Conservation (phyloP, 2,329 filamentous ascomycete genomes). For the Plenodomus tracheiphilus region DNA sequence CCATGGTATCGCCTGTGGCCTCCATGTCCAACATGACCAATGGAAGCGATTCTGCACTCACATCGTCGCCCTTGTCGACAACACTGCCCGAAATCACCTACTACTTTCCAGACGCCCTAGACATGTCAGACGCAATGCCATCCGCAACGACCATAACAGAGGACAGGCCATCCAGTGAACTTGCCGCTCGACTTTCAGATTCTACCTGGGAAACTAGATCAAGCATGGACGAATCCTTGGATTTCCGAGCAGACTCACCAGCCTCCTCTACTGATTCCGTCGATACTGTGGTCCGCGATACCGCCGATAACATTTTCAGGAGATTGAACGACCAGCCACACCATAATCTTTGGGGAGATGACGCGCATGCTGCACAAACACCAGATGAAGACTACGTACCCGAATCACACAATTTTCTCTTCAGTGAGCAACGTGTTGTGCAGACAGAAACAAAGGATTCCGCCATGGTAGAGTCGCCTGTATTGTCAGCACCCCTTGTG, state of each 20-base stretch:
- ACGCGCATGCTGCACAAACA: constrained; percentile 13
- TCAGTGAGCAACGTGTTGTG: constrained; percentile 13
- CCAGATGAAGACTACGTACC: constrained; percentile 20
- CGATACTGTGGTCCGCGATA: constrained; percentile 27
- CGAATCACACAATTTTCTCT: constrained; percentile 35
- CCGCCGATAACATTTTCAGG: constrained; percentile 32
- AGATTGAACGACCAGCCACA: constrained; percentile 28
- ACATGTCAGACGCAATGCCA: constrained; percentile 18
- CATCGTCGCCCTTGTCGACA: constrained; percentile 23
- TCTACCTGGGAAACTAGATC: constrained; percentile 9
- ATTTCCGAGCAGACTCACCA: constrained; percentile 21
- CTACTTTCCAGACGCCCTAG: constrained; percentile 30
- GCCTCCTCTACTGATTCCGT: constrained; percentile 24
- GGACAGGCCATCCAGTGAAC: constrained; percentile 4
- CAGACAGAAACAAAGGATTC: constrained; percentile 13
- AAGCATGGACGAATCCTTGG: constrained; percentile 9
- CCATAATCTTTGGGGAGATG: constrained; percentile 18
- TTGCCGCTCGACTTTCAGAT: constrained; percentile 6
- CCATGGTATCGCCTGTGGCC: constrained; percentile 27
- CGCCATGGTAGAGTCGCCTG: constrained; percentile 10
- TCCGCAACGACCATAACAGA: background rate
- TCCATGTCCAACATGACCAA: constrained; percentile 15
- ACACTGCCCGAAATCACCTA: constrained; percentile 31
- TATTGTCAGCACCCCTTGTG: constrained; percentile 1
- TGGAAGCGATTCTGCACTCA: constrained; percentile 7